Percentiles rank a stretch among this genome's conserved stretches.
Conservation (phyloP, 1,284 basidiomycete species). For the Schizophyllum amplum region DNA sequence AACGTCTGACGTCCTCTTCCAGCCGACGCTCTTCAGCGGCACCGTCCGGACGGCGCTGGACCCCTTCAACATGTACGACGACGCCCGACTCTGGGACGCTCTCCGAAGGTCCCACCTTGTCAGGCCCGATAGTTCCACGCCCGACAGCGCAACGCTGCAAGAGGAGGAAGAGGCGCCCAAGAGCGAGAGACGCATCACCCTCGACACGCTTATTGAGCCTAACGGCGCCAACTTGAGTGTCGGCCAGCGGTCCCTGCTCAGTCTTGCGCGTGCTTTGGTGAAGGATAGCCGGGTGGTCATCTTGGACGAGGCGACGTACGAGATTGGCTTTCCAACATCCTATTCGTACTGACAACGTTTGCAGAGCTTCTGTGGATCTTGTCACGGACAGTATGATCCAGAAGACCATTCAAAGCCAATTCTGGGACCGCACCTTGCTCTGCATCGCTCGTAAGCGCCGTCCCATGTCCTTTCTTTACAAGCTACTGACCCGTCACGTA, state of each 20-base stretch:
- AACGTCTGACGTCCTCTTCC: slow-evolving; percentile 6
- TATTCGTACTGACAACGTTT: background rate
- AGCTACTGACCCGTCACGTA: slow-evolving; percentile 17
- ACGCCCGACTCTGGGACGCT: slow-evolving; percentile 54
- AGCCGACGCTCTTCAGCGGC: slow-evolving; percentile 45
- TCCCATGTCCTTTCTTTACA: background rate
- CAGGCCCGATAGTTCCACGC: slow-evolving; percentile 22
- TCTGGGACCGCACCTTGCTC: slow-evolving; percentile 52
- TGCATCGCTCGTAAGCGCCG: slow-evolving; percentile 51
- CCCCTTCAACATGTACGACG: slow-evolving; percentile 54
- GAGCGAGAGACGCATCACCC: slow-evolving; percentile 29
- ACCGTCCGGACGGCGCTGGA: slow-evolving; percentile 61
- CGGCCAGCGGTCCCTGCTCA: slow-evolving; percentile 59
- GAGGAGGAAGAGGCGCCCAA: slow-evolving; percentile 9
- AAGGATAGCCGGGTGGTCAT: slow-evolving; percentile 52
- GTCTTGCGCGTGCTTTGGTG: slow-evolving; percentile 64
- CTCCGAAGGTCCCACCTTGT: slow-evolving; percentile 51
- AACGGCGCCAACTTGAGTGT: slow-evolving; percentile 60
- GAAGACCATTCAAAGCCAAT: slow-evolving; percentile 58
- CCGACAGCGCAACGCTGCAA: slow-evolving; percentile 13
- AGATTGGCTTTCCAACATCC: slow-evolving; percentile 1
- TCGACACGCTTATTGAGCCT: slow-evolving; percentile 54
- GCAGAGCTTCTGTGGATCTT: slow-evolving; percentile 53
- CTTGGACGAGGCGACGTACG: slow-evolving; percentile 52
- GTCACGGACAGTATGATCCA: slow-evolving; percentile 72